Percentiles rank a stretch among this genome's conserved stretches.
These are phyloP conservation scores for Styphnolobium japonicum DNA, from an alignment of 306 rosid genomes.

Conservation along the genomic window DNA sequence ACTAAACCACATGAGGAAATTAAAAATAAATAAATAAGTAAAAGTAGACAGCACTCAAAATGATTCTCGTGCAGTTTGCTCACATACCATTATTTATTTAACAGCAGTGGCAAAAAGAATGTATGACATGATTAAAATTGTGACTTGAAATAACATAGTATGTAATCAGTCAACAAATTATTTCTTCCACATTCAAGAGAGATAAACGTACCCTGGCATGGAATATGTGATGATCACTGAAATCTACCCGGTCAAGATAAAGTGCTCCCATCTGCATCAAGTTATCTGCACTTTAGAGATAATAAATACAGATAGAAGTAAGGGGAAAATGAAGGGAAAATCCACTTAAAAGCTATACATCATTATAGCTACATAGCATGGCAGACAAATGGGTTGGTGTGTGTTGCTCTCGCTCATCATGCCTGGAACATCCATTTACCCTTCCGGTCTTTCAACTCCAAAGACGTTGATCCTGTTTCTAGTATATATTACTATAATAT, in stretches of 20 bases:
- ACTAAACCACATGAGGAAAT: background rate
- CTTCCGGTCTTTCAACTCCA: background rate
- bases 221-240: conserved; percentile 79
- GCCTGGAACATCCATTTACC: background rate
- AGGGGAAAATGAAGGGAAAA: background rate
- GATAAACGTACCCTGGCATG: conserved; percentile 47
- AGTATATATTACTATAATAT: background rate
- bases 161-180: background rate
- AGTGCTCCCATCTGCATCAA: conserved; percentile 68
- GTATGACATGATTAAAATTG: background rate
- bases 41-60: background rate
- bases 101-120: background rate
- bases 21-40: background rate
- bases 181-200: conserved; percentile 4
- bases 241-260: conserved; percentile 70
- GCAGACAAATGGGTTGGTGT: background rate
- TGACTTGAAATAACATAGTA: conserved; percentile 14
- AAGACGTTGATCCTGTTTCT: background rate
- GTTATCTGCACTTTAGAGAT: conserved; percentile 33
- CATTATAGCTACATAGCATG: conserved; percentile 1
- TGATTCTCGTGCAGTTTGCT: background rate
- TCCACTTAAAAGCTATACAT: background rate
- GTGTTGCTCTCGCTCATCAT: background rate
- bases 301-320: conserved; percentile 9
- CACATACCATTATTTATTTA: background rate